phyloP scores from a whole-genome alignment of 176 grass and related monocot genomes.

The Melocanna baccifera region DNA sequence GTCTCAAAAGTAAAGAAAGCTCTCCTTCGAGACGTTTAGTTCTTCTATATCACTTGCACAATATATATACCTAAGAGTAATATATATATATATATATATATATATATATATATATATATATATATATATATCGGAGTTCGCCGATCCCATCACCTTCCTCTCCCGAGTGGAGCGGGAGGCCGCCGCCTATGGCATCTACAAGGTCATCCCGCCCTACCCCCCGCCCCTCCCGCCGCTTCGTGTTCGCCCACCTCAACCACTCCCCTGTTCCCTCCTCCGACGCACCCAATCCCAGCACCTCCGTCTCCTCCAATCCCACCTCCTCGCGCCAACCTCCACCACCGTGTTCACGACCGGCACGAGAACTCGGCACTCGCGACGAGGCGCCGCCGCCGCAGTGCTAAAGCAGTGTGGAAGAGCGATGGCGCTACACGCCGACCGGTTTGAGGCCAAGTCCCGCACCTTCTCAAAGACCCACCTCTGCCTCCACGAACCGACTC shows the following conservation, averaged over 20 bases:
- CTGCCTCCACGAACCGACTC: conserved; percentile 45
- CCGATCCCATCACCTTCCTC: conserved; percentile 95
- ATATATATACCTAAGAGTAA: too few relatives aligned
- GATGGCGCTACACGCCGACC: conserved; percentile 73
- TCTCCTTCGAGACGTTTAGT: too few relatives aligned
- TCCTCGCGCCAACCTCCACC: neutral
- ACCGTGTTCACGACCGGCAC: conserved; percentile 64
- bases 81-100: too few relatives aligned
- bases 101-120: too few relatives aligned
- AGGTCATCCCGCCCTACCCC: conserved; percentile 83
- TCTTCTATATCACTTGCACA: too few relatives aligned
- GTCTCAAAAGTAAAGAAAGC: too few relatives aligned
- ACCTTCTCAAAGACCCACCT: conserved; percentile 60
- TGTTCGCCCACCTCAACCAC: conserved; percentile 75
- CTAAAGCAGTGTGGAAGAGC: conserved; percentile 97
- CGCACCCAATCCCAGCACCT: neutral
- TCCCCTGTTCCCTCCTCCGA: conserved; percentile 27
- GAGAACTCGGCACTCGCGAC: conserved; percentile 63
- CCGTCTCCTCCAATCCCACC: neutral
- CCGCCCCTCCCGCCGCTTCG: conserved; percentile 71
- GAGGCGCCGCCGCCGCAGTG: conserved; percentile 38
- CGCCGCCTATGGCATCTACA: conserved; percentile 87
- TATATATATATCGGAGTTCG: conserved; percentile 55
- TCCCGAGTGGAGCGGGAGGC: conserved; percentile 80
- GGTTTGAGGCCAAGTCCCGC: conserved; percentile 82